Conservation (phyloP, 2,329 filamentous ascomycete species). For the Colletotrichum agaves region DNA sequence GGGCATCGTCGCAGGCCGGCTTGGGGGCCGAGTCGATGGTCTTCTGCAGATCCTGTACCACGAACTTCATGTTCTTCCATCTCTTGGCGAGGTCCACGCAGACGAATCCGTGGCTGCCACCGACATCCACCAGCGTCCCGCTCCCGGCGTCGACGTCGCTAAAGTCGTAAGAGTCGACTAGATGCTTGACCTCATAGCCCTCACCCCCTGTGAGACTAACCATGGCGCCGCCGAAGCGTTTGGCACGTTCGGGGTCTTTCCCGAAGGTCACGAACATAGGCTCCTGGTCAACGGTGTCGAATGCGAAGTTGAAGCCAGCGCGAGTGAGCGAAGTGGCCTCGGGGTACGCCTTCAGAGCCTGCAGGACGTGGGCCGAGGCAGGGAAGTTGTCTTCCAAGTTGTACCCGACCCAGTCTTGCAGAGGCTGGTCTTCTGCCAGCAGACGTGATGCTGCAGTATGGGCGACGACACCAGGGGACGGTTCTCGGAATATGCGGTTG, state of each 20-base stretch:
- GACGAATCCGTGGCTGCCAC: slow-evolving; percentile 69
- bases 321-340: slow-evolving; percentile 59
- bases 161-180: slow-evolving; percentile 66
- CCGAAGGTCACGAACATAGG: slow-evolving; percentile 65
- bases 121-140: slow-evolving; percentile 67
- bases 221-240: slow-evolving; percentile 67
- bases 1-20: slow-evolving; percentile 30
- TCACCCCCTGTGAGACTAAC: slow-evolving; percentile 63
- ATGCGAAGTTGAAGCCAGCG: slow-evolving; percentile 63
- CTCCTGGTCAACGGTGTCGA: slow-evolving; percentile 60
- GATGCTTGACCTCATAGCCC: slow-evolving; percentile 64
- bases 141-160: slow-evolving; percentile 53
- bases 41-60: slow-evolving; percentile 47
- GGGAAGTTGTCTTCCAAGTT: slow-evolving; percentile 65
- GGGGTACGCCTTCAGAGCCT: slow-evolving; percentile 57
- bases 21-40: slow-evolving; percentile 36
- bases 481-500: slow-evolving; percentile 65
- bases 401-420: slow-evolving; percentile 66
- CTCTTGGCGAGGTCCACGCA: slow-evolving; percentile 62
- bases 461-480: slow-evolving; percentile 59
- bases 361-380: slow-evolving; percentile 57
- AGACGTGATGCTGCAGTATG: slow-evolving; percentile 66
- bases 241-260: slow-evolving; percentile 58
- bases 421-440: slow-evolving; percentile 58
- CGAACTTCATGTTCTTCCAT: slow-evolving; percentile 51